Evolutionary conservation across 2,329 filamentous ascomycete genomes (phyloP).

Genomic region (Sporothrix brasiliensis): DNA sequence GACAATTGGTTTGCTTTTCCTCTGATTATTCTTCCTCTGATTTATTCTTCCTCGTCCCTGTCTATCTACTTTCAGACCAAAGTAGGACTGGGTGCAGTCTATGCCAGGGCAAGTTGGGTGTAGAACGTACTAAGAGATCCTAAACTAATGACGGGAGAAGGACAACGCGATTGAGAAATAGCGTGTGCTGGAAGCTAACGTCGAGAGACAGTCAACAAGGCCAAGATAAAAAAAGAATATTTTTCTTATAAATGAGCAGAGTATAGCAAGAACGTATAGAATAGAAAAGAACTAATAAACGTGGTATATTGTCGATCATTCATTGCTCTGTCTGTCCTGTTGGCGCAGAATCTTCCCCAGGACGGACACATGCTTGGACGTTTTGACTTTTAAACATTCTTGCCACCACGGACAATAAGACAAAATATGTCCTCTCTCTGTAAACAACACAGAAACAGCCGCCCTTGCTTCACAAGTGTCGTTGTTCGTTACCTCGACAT

Average conservation of each 20-base stretch:
- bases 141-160: not conserved
- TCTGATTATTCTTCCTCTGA: not conserved
- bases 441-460: not conserved
- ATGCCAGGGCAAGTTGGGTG: too few relatives aligned
- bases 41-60: not conserved
- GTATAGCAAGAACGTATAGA: not conserved
- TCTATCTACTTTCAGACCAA: not conserved
- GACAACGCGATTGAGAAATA: not conserved
- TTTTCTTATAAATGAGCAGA: too few relatives aligned
- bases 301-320: too few relatives aligned
- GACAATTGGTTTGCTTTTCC: too few relatives aligned
- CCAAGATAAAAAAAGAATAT: too few relatives aligned
- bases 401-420: too few relatives aligned
- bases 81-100: too few relatives aligned
- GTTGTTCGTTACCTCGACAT: not conserved
- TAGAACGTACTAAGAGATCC: too few relatives aligned
- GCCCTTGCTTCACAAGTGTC: not conserved
- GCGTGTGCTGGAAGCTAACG: not conserved
- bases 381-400: not conserved
- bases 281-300: not conserved
- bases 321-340: not conserved
- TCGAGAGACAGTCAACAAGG: not conserved
- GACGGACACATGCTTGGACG: not conserved
- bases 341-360: conserved; percentile 18
- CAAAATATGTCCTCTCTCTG: too few relatives aligned